These are phyloP conservation scores for Dryadomyces quercivorus DNA, from an alignment of 2,329 filamentous ascomycete genomes.

Conservation along the genomic window DNA sequence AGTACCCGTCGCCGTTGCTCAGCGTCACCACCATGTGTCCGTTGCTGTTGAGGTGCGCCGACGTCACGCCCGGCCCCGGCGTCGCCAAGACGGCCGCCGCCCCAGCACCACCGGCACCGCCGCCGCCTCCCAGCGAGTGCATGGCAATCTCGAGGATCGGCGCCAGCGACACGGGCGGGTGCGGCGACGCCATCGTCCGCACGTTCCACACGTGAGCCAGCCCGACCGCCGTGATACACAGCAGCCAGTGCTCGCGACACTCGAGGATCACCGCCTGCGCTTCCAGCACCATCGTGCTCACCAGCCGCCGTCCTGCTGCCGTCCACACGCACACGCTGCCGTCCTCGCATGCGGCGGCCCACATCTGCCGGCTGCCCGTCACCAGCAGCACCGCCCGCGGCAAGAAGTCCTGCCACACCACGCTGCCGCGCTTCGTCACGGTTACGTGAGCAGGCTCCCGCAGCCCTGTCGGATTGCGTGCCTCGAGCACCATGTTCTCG, in stretches of 20 bases:
- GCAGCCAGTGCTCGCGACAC: conserved; percentile 75
- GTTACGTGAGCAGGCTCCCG: conserved; percentile 77
- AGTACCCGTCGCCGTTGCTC: conserved; percentile 88
- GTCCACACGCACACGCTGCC: conserved; percentile 86
- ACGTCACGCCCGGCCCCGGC: conserved; percentile 72
- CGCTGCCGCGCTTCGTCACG: conserved; percentile 65
- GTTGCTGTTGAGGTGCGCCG: conserved; percentile 78
- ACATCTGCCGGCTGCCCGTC: conserved; percentile 82
- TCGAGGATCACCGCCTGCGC: conserved; percentile 91
- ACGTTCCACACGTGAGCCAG: conserved; percentile 92
- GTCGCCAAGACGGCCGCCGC: conserved; percentile 33
- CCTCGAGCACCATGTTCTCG: conserved; percentile 73
- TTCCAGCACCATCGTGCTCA: conserved; percentile 79
- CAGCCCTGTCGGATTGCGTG: conserved; percentile 59
- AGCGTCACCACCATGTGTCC: conserved; percentile 82
- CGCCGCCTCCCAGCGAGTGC: conserved; percentile 42
- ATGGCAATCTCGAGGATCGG: conserved; percentile 81
- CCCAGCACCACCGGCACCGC: too few species aligned
- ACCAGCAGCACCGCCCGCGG: conserved; percentile 79
- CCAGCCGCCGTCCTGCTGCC: conserved; percentile 71
- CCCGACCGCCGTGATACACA: conserved; percentile 80
- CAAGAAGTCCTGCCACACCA: conserved; percentile 89
- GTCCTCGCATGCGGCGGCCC: conserved; percentile 88
- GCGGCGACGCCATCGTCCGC: conserved; percentile 67
- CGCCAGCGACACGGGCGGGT: conserved; percentile 79